These are phyloP conservation scores for Alternaria viburni DNA, from an alignment of 2,329 filamentous ascomycete species.

Conservation along the genomic window DNA sequence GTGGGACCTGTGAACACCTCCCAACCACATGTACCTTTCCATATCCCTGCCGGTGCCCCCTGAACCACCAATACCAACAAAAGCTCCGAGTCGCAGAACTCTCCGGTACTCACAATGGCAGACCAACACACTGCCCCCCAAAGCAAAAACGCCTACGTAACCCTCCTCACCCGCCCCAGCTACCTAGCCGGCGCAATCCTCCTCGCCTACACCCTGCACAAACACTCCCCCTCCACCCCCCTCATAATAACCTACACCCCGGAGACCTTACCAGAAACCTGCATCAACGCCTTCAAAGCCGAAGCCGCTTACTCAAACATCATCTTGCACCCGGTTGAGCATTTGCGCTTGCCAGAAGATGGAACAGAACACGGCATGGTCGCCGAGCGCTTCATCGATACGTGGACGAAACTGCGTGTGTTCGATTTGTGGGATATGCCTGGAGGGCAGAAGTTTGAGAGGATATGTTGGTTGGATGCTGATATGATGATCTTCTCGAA, in stretches of 20 bases:
- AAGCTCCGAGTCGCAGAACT: background rate
- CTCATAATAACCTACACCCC: conserved; percentile 59
- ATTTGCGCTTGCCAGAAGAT: conserved; percentile 48
- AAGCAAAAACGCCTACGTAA: conserved; percentile 53
- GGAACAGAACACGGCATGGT: conserved; percentile 49
- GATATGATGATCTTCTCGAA: conserved; percentile 59
- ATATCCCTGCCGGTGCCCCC: background rate
- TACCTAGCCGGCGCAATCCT: conserved; percentile 61
- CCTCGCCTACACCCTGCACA: conserved; percentile 57
- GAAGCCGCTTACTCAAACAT: conserved; percentile 53
- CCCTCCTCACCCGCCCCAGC: conserved; percentile 58
- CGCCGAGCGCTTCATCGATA: conserved; percentile 60
- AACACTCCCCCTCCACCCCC: conserved; percentile 55
- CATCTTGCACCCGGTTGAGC: conserved; percentile 48
- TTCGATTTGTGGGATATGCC: conserved; percentile 51
- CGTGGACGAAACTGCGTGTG: conserved; percentile 63
- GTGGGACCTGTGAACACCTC: background rate
- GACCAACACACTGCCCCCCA: background rate
- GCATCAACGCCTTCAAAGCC: conserved; percentile 50
- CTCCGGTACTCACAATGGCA: conserved; percentile 10
- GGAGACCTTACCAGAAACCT: conserved; percentile 47
- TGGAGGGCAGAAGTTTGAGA: conserved; percentile 33
- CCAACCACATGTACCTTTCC: background rate
- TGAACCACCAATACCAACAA: background rate
- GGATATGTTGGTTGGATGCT: conserved; percentile 59